Evolutionary conservation across 2,329 filamentous ascomycete genomes (phyloP).

Genomic region (Aspergillus brasiliensis): DNA sequence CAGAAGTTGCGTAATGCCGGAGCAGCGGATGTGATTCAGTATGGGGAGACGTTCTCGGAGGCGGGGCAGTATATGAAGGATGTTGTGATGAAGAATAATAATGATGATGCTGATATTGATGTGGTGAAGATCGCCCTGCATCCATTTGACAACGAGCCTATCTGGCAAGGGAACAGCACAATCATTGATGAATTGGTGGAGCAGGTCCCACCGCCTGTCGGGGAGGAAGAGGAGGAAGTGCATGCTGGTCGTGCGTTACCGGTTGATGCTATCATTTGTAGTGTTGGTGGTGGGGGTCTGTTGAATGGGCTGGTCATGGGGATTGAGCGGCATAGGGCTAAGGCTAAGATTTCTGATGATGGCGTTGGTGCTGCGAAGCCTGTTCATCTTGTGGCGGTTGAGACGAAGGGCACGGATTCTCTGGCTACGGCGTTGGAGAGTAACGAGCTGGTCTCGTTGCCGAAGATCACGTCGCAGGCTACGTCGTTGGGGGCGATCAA

Average conservation of each 20-base stretch:
- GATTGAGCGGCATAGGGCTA: conserved; percentile 52
- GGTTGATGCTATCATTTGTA: conserved; percentile 73
- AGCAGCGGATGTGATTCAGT: conserved; percentile 64
- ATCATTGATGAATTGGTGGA: conserved; percentile 47
- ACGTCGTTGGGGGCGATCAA: conserved; percentile 71
- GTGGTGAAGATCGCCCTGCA: conserved; percentile 46
- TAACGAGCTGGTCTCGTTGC: conserved; percentile 63
- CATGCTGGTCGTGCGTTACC: conserved; percentile 38
- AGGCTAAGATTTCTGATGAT: neutral
- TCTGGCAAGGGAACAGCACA: conserved; percentile 51
- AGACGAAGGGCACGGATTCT: conserved; percentile 74
- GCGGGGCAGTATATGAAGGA: conserved; percentile 68
- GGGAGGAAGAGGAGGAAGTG: conserved; percentile 32
- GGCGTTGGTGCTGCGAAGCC: conserved; percentile 26
- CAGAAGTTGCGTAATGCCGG: conserved; percentile 70
- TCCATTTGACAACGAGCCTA: conserved; percentile 49
- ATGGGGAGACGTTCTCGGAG: conserved; percentile 68
- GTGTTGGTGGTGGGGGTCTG: conserved; percentile 78
- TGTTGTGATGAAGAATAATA: conserved; percentile 43
- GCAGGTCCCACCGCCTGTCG: conserved; percentile 40
- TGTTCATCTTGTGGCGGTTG: conserved; percentile 67
- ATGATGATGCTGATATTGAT: conserved; percentile 24
- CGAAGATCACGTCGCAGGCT: conserved; percentile 73
- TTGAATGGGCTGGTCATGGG: conserved; percentile 75
- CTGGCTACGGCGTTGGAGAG: conserved; percentile 62